These are phyloP conservation scores for Monosporozyma servazzii DNA, from an alignment of 805 yeast genomes.

Conservation along the genomic window DNA sequence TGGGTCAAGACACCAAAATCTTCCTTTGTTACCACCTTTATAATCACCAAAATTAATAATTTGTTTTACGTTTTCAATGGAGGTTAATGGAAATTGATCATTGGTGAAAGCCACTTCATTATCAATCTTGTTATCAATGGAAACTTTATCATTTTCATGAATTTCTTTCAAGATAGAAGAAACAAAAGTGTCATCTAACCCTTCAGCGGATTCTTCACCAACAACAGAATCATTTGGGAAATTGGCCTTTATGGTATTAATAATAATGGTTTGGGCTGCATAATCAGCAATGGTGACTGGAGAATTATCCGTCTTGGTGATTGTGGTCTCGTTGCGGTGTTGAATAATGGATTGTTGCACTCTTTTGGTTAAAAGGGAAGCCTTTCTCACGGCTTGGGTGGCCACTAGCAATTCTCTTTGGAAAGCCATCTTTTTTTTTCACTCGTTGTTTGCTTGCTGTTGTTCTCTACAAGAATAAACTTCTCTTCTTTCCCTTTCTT, in stretches of 20 bases:
- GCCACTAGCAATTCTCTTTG: constrained; percentile 70
- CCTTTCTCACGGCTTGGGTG: constrained; percentile 81
- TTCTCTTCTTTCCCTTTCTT: not conserved
- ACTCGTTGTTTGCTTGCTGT: not conserved
- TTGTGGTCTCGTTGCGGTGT: constrained; percentile 41
- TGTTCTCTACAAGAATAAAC: too few relatives aligned
- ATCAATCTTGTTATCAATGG: constrained; percentile 19
- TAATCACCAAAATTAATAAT: constrained; percentile 75
- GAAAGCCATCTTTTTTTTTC: too few relatives aligned
- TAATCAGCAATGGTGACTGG: constrained; percentile 97
- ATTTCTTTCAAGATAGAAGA: constrained; percentile 53
- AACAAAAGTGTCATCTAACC: constrained; percentile 43
- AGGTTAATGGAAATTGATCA: constrained; percentile 28
- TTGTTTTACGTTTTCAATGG: constrained; percentile 43
- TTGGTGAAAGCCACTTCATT: constrained; percentile 9
- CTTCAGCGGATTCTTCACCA: constrained; percentile 85
- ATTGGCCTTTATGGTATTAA: constrained; percentile 65
- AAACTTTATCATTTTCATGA: constrained; percentile 38
- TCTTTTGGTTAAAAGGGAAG: constrained; percentile 62
- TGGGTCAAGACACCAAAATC: constrained; percentile 97
- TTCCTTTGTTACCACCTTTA: constrained; percentile 65
- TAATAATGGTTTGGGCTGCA: constrained; percentile 90
- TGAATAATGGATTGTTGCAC: constrained; percentile 48
- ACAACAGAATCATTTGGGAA: constrained; percentile 84
- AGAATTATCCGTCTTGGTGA: constrained; percentile 78